Evolutionary conservation across 345 rosid genomes (phyloP).

Genomic region (Acer negundo): DNA sequence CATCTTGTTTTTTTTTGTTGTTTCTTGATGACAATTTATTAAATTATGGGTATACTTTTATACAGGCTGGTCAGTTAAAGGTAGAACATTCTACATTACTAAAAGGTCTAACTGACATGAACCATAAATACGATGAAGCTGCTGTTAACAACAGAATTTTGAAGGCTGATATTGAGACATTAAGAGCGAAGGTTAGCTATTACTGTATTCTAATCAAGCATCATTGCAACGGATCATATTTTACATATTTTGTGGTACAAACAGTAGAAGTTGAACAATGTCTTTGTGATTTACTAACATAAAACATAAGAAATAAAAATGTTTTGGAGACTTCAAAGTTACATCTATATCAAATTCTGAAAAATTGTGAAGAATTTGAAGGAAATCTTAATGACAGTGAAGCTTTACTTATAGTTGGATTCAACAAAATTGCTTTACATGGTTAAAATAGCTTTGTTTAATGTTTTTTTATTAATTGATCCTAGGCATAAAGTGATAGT

Average conservation of each 20-base stretch:
- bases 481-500: not conserved
- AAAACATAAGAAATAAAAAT: not conserved
- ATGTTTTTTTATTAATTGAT: not conserved
- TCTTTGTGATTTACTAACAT: not conserved
- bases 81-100: constrained; percentile 73
- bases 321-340: not conserved
- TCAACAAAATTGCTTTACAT: not conserved
- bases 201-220: not conserved
- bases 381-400: not conserved
- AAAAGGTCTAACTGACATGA: constrained; percentile 64
- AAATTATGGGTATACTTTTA: constrained; percentile 14
- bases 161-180: constrained; percentile 93
- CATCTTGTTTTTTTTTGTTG: not conserved
- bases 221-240: not conserved
- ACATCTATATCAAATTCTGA: not conserved
- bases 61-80: constrained; percentile 79
- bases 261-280: not conserved
- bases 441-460: not conserved
- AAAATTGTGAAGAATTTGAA: not conserved
- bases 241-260: not conserved
- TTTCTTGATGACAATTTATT: constrained; percentile 1
- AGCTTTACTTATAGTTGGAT: not conserved
- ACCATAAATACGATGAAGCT: constrained; percentile 77
- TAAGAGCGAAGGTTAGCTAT: constrained; percentile 75
- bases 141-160: constrained; percentile 85